Conservation (phyloP, 2,329 filamentous ascomycete genomes). For the Eutypella sp. region DNA sequence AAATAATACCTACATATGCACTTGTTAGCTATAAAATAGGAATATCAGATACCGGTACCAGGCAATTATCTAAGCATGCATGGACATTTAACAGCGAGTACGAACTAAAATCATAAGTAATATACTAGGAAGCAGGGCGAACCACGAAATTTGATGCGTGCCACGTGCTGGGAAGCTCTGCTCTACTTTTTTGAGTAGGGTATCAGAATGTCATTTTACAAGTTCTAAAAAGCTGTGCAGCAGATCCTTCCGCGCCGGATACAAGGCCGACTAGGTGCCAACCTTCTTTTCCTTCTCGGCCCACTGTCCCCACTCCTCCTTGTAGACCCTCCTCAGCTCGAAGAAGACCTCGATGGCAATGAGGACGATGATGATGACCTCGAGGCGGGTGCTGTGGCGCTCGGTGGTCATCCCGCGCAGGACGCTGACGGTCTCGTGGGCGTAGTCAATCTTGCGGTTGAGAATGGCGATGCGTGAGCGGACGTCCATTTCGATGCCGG, state of each 20-base stretch:
- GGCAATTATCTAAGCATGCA: too few relatives aligned
- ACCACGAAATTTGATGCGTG: too few relatives aligned
- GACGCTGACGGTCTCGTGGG: conserved; percentile 88
- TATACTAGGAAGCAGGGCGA: too few relatives aligned
- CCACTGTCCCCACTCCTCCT: conserved; percentile 17
- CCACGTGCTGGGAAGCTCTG: too few relatives aligned
- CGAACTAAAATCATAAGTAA: too few relatives aligned
- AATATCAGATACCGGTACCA: too few relatives aligned
- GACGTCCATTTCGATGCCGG: conserved; percentile 85
- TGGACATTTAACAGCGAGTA: too few relatives aligned
- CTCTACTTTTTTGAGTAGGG: not conserved
- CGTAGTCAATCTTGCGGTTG: conserved; percentile 98
- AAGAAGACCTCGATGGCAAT: conserved; percentile 91
- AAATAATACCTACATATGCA: too few relatives aligned
- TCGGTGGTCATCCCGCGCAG: conserved; percentile 84
- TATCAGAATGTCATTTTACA: not conserved
- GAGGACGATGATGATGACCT: conserved; percentile 93
- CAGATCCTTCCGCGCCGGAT: too few relatives aligned
- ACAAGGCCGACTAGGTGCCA: too few relatives aligned
- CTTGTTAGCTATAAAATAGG: too few relatives aligned
- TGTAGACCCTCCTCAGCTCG: conserved; percentile 52
- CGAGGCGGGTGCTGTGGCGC: conserved; percentile 79
- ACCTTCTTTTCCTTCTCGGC: not conserved
- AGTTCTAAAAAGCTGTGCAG: too few relatives aligned
- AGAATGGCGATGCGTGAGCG: conserved; percentile 83